A percentile compares a stretch with the other conserved stretches of the same genome.
Conservation (phyloP, 2,329 filamentous ascomycete genomes). For the Byssoonygena ceratinophila region DNA sequence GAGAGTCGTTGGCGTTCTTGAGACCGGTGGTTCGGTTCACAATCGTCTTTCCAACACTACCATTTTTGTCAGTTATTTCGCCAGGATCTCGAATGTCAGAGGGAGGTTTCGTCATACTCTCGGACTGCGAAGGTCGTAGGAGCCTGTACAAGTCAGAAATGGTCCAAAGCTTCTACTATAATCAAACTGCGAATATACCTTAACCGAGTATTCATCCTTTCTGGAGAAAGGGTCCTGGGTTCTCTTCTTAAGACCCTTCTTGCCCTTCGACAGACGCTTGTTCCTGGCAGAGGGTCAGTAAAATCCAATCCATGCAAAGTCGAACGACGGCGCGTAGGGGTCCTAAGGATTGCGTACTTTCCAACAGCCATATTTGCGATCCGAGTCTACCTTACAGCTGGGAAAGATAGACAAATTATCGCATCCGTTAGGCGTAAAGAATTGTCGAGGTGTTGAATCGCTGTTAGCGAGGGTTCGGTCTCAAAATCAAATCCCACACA, state of each 20-base stretch:
- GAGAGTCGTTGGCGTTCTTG: conserved; percentile 98
- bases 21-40: conserved; percentile 99
- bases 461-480: conserved; percentile 27
- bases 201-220: conserved; percentile 99
- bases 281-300: conserved; percentile 51
- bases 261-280: conserved; percentile 99
- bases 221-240: conserved; percentile 92
- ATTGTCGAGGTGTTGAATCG: conserved; percentile 30
- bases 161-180: background rate
- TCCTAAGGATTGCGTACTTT: conserved; percentile 47
- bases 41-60: conserved; percentile 96
- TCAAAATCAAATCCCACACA: conserved; percentile 38
- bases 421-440: conserved; percentile 31
- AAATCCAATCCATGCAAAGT: background rate
- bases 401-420: conserved; percentile 36
- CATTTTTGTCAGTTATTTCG: conserved; percentile 17
- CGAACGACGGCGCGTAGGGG: conserved; percentile 10
- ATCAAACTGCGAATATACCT: conserved; percentile 46
- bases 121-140: conserved; percentile 89
- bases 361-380: conserved; percentile 72
- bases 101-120: conserved; percentile 59
- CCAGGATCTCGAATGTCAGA: conserved; percentile 15
- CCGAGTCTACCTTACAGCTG: conserved; percentile 35
- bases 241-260: conserved; percentile 99
- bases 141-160: conserved; percentile 45